Evolutionary conservation across 805 yeast species (phyloP), one percentile per base, ranked within the genome.

Genomic region (Lipomyces spencermartinsiae): DNA sequence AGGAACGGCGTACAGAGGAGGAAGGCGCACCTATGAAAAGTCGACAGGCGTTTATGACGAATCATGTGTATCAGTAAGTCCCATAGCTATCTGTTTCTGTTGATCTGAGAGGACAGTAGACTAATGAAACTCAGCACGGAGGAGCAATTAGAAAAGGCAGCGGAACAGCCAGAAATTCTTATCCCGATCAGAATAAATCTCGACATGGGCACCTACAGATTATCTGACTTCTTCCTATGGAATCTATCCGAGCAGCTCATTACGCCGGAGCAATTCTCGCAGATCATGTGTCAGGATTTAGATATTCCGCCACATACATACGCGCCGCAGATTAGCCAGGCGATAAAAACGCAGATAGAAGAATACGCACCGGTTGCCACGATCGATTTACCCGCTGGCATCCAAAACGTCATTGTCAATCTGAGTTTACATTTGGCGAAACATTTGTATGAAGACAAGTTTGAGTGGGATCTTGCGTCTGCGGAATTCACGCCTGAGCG

Each of bases 381-480:
- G 12, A 84, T 91, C 39, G 87, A 87, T 63, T 82, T 92, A 34
- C 94, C 75, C 9, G 61, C 64, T n/a, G 83, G 84, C 57, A 88
- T 86, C 63, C 80, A 89, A 35, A 95, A 91, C 74, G 97, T 91
- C 1, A 84, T 95, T 2, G 84, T 95, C 46, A 91, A 92, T 71
- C 79, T 95, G 51, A 88, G 94, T 16, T 91, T 95, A 60, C 92
- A 90, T 75, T 80, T 95, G 69, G 92, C 93, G 71, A 91, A 91
- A 76, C 89, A 88, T 73, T 83, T 93, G 55, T 93, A 88, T 74
- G 97, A 93, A 73, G 99, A 95, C 78, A 90, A 90, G 77, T 89
- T 95, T 71, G 98, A 95, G 79, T 94, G 98, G 98, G 96, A 95
- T 75, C 81, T 95, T 56, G 75, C 75, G 19, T 77, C 78, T 10